Base-by-base conservation (phyloP, 2,329 filamentous ascomycete species). In the Colletotrichum euphorbiae region DNA sequence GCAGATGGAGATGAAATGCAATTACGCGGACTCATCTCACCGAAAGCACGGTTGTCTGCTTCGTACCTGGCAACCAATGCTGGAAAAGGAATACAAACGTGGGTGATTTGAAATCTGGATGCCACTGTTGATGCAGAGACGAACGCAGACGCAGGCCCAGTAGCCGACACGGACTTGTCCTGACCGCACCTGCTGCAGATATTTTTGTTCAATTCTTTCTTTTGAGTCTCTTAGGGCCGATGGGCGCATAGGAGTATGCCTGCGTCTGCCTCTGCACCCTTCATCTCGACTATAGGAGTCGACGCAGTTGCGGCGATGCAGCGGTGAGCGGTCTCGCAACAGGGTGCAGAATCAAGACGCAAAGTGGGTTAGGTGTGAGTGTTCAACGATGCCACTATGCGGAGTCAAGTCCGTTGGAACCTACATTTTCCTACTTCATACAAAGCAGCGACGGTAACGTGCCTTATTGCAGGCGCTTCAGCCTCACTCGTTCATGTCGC, bases 61-160 rank as follows among this genome's bases (percentile, higher is more conserved):
- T 21, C 33, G 13, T 11, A 6, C 48, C 15, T 21, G 33, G 13
- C 15, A 11, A 21, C 38, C 15, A 40, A 40, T 8, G 7, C 9
- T 28, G 54, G 52, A 42, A 36, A 55, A 17, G 28, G 28, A 24
- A 57, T 8, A 19, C 42, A 45, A 45, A 7, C 38, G 12, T n/a
- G 15, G 12, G 42, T n/a, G 48, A 58, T 58, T 58, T 58, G 28
- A 58, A 58, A 58, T 58, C 42, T 15, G 40, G 42, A 9, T 36
- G 42, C 55, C 21, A 24, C 9, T 48, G 52, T 38, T 36, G 28
- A 58, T 48, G 28, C 28, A 58, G 42, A 33, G 17, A 42, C 28
- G 12, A 7, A 48, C 6, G 43, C 9, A 11, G 42, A n/a, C 28
- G 24, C 43, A 38, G 36, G 36, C 13, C 36, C 11, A 38, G 36